Evolutionary conservation across 495 filamentous ascomycete species (phyloP), one percentile per base, ranked within the genome.

Genomic region (Aspergillus nanangensis): DNA sequence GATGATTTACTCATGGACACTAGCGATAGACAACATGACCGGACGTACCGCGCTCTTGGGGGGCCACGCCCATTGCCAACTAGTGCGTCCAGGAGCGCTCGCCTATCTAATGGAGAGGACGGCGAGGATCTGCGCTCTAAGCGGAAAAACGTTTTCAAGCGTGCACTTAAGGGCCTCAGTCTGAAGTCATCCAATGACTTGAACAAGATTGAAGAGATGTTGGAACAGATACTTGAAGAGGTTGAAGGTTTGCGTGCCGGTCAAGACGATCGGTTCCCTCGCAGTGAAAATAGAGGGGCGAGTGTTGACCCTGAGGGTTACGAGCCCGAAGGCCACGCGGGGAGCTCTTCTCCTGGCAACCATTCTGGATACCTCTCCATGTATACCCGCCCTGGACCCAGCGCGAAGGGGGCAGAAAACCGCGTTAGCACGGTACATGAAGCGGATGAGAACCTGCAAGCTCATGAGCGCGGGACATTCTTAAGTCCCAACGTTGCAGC

Each of bases 151-250:
- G 77, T 99, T 17, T 93, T 97, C 65, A 86, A 85, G 55, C 86
- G 93, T 48, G 94, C 94, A 10, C 71, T 99, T 19, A 89, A 91
- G 58, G 90, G 92, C 3, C 70, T 99, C 31, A 86, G 87, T 52
- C 76, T 86, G 53, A 92, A 89, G 65, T 91, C 88, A 34, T 77
- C 83, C 11, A 94, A 87, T 55, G 93, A 99, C 55, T 75, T 99
- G 15, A 72, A 81, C 44, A 89, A 87, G 63, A 95, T 99, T 53
- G 94, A 99, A 68, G 88, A 86, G 21, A 95, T 99, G 90, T 76
- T 99, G 33, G 86, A 88, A 48, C 89, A 93, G 59, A 74, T 99
- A 24, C 80, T 97, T 23, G 86, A 78, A 41, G 91, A 99, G 58
- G 90, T 99, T 18, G 90, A 96, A 56, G 84, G 82, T 25, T 71